A percentile compares a stretch with the other conserved stretches of the same genome.
These are phyloP conservation scores for Zea luxurians DNA, from an alignment of 176 grass and related monocot genomes.

Conservation along the genomic window DNA sequence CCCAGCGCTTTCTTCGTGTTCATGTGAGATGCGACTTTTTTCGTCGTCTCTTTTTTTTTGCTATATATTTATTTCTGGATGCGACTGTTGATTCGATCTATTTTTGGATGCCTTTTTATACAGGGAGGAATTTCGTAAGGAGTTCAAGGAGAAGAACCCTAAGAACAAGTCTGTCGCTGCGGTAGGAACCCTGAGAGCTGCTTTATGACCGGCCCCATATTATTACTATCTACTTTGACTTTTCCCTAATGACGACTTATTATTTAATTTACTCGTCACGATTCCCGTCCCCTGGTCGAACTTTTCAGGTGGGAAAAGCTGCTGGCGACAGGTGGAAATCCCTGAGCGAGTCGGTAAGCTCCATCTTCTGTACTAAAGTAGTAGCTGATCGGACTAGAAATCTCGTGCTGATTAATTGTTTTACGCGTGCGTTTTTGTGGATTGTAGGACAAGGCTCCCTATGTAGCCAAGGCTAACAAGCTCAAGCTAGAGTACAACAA, in stretches of 20 bases:
- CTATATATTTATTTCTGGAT: neutral
- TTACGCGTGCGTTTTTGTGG: neutral
- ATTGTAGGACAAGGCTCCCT: constrained; percentile 82
- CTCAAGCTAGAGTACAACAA: constrained; percentile 72
- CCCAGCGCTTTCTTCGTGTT: constrained; percentile 92
- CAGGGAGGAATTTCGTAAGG: constrained; percentile 92
- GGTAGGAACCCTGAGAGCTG: constrained; percentile 29
- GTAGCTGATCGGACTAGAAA: neutral
- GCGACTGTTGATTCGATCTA: neutral
- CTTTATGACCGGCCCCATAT: neutral
- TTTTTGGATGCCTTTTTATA: neutral
- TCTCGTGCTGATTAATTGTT: neutral
- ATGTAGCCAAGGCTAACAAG: constrained; percentile 69
- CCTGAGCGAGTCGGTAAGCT: constrained; percentile 62
- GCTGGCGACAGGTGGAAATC: constrained; percentile 96
- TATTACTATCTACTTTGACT: too few relatives aligned
- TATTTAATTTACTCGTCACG: neutral
- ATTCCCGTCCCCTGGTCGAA: neutral
- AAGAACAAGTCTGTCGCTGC: constrained; percentile 85
- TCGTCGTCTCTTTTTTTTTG: neutral
- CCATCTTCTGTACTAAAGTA: neutral
- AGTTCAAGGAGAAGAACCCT: constrained; percentile 93
- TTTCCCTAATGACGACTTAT: neutral
- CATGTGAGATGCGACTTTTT: constrained; percentile 41
- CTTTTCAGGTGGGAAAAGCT: constrained; percentile 77